Evolutionary conservation across 1,284 basidiomycete genomes (phyloP).

Genomic region (Dichomitus squalens): DNA sequence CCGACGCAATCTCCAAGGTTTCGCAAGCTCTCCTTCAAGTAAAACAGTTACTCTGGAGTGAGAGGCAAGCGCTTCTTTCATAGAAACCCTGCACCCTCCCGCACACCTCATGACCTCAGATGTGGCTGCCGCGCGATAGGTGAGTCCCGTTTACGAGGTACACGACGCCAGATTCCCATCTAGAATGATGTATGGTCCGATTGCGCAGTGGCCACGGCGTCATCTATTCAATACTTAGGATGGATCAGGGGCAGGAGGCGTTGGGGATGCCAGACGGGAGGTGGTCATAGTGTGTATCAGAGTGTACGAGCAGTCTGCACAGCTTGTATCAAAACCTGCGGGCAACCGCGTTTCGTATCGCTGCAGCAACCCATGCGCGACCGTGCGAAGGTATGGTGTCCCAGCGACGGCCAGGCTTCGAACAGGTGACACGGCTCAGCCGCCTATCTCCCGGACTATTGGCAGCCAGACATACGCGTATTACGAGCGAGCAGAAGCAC

Average conservation of each 20-base stretch:
- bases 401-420: constrained; percentile 8
- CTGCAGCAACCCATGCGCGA: constrained; percentile 14
- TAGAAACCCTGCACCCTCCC: constrained; percentile 21
- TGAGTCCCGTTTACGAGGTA: constrained; percentile 8
- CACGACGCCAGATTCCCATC: constrained; percentile 6
- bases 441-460: constrained; percentile 13
- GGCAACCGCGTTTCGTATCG: constrained; percentile 13
- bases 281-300: constrained; percentile 7
- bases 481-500: constrained; percentile 11
- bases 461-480: constrained; percentile 5
- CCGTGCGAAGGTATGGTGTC: constrained; percentile 10
- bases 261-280: constrained; percentile 12
- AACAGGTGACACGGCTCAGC: constrained; percentile 17
- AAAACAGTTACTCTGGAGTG: constrained; percentile 50
- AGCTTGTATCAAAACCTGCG: constrained; percentile 20
- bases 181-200: constrained; percentile 14
- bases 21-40: constrained; percentile 63
- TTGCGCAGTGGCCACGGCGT: constrained; percentile 19
- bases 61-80: constrained; percentile 22
- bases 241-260: constrained; percentile 12
- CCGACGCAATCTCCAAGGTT: constrained; percentile 72
- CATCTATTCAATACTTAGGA: constrained; percentile 2
- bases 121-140: constrained; percentile 5
- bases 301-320: constrained; percentile 10
- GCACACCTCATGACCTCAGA: constrained; percentile 13